phyloP scores from a whole-genome alignment of 345 rosid genomes.

The Moricandia moricandioides region DNA sequence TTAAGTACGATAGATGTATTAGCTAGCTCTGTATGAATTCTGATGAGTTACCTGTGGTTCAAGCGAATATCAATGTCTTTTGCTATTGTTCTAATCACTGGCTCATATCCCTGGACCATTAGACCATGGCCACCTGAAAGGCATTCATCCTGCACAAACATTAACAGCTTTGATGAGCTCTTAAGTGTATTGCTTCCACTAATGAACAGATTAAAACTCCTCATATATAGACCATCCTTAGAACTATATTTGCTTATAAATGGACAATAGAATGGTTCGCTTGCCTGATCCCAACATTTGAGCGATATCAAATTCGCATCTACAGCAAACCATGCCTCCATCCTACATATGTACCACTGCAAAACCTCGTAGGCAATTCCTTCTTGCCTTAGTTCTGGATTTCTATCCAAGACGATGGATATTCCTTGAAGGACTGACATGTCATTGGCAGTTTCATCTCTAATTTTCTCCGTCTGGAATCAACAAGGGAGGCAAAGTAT shows the following conservation, averaged over 20 bases:
- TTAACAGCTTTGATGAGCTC: constrained; percentile 2
- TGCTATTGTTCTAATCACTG: constrained; percentile 77
- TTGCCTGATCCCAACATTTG: constrained; percentile 90
- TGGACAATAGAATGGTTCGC: background rate
- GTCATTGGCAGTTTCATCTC: constrained; percentile 64
- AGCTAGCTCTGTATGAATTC: background rate
- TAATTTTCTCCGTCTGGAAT: constrained; percentile 69
- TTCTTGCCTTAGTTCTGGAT: constrained; percentile 74
- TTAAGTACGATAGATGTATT: background rate
- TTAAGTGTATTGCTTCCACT: background rate
- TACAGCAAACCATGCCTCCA: constrained; percentile 97
- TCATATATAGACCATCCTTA: background rate
- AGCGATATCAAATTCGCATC: constrained; percentile 86
- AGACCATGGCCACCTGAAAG: constrained; percentile 95
- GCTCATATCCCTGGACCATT: constrained; percentile 87
- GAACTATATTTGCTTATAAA: background rate
- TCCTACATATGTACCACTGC: constrained; percentile 88
- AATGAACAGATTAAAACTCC: background rate
- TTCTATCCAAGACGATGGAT: constrained; percentile 60
- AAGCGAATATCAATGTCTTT: constrained; percentile 66
- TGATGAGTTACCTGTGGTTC: constrained; percentile 54
- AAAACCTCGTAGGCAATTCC: constrained; percentile 79
- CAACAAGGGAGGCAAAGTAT: constrained; percentile 19
- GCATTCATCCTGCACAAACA: constrained; percentile 64
- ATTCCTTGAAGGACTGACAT: constrained; percentile 89